phyloP scores from a whole-genome alignment of 148 eudicot genomes.

The Rhododendron molle region DNA sequence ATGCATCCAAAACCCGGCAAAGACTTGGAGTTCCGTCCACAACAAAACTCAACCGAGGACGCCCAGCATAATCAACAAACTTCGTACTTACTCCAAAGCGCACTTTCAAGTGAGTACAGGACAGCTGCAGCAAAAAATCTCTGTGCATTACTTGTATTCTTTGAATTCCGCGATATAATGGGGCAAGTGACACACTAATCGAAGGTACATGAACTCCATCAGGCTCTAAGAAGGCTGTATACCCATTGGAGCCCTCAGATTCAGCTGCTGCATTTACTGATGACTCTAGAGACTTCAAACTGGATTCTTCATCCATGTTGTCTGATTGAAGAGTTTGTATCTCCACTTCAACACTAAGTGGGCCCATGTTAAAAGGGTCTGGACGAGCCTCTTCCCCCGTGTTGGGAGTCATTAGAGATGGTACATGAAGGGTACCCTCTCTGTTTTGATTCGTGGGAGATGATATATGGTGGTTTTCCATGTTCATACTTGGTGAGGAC shows the following conservation, averaged over 20 bases:
- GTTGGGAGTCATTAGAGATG: slow-evolving; percentile 17
- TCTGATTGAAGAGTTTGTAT: slow-evolving; percentile 39
- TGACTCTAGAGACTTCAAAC: slow-evolving; percentile 28
- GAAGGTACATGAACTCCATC: slow-evolving; percentile 51
- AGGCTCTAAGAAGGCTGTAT: slow-evolving; percentile 43
- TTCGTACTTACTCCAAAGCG: slow-evolving; percentile 69
- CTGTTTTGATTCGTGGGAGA: slow-evolving; percentile 29
- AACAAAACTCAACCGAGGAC: slow-evolving; percentile 77
- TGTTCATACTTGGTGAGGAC: slow-evolving; percentile 26
- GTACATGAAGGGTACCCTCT: slow-evolving; percentile 27
- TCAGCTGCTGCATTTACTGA: slow-evolving; percentile 16
- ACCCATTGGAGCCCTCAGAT: slow-evolving; percentile 33
- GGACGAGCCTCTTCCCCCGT: slow-evolving; percentile 24
- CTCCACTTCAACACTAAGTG: slow-evolving; percentile 45
- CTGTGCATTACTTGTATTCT: slow-evolving; percentile 60
- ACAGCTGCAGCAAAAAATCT: slow-evolving; percentile 36
- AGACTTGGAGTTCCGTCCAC: slow-evolving; percentile 63
- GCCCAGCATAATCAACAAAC: slow-evolving; percentile 66
- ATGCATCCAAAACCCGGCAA: slow-evolving; percentile 60
- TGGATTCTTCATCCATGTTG: slow-evolving; percentile 40
- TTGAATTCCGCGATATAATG: slow-evolving; percentile 41
- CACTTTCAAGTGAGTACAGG: slow-evolving; percentile 46
- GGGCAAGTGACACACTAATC: slow-evolving; percentile 40
- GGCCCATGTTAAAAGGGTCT: slow-evolving; percentile 57
- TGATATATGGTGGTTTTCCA: slow-evolving; percentile 15